Conservation (phyloP, 331 rosid genomes). For the Acacia concinna region DNA sequence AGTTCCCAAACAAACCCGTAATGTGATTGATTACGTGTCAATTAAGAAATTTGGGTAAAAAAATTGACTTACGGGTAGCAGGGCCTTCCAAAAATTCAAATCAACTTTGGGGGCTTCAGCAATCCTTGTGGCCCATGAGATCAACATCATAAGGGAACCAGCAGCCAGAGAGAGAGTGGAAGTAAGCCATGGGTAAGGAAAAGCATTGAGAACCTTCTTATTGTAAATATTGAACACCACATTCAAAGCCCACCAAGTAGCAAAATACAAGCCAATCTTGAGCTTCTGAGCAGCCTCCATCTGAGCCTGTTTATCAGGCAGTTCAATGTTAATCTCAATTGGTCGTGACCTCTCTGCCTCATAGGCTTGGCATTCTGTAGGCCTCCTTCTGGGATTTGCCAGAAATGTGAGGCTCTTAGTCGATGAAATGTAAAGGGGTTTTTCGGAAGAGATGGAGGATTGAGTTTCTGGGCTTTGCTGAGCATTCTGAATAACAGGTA, state of each 20-base stretch:
- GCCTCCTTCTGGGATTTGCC: constrained; percentile 26
- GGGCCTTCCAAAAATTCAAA: constrained; percentile 66
- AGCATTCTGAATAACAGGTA: constrained; percentile 37
- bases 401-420: constrained; percentile 35
- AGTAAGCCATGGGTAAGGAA: constrained; percentile 77
- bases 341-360: constrained; percentile 65
- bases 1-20: too few species aligned
- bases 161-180: constrained; percentile 76
- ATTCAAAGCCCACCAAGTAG: constrained; percentile 77
- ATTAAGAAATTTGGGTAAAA: not conserved
- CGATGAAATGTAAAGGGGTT: constrained; percentile 52
- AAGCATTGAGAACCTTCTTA: constrained; percentile 73
- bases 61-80: constrained; percentile 57
- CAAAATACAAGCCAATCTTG: constrained; percentile 65
- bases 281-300: constrained; percentile 47
- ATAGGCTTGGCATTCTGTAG: constrained; percentile 47
- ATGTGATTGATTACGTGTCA: not conserved
- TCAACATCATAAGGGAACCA: constrained; percentile 73
- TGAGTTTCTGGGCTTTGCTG: constrained; percentile 24
- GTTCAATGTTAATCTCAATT: constrained; percentile 50
- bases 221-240: constrained; percentile 80
- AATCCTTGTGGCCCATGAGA: constrained; percentile 66
- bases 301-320: constrained; percentile 41
- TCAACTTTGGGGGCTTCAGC: constrained; percentile 63
- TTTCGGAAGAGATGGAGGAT: constrained; percentile 27